Conservation (phyloP, 2,329 filamentous ascomycete genomes). For the Colletotrichum sp. region DNA sequence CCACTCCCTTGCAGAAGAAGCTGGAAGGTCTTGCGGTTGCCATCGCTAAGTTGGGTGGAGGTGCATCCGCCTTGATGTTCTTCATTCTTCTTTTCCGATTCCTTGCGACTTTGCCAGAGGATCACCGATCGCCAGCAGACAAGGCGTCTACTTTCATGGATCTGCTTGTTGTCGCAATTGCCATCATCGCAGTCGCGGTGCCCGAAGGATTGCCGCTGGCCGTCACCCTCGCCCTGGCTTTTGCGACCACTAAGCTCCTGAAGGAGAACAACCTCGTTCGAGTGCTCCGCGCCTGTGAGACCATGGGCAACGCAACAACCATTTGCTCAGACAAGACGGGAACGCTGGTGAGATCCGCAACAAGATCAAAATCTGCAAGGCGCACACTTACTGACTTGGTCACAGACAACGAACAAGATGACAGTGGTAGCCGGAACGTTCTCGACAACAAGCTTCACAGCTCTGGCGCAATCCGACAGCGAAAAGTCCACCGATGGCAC, state of each 20-base stretch:
- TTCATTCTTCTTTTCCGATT: slow-evolving; percentile 82
- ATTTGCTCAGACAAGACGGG: slow-evolving; percentile 81
- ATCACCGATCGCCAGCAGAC: slow-evolving; percentile 49
- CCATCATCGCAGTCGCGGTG: slow-evolving; percentile 70
- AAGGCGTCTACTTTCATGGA: slow-evolving; percentile 66
- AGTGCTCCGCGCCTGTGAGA: slow-evolving; percentile 71
- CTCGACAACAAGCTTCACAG: slow-evolving; percentile 47
- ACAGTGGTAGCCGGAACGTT: slow-evolving; percentile 72
- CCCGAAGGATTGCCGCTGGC: slow-evolving; percentile 71
- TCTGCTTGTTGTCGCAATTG: slow-evolving; percentile 70
- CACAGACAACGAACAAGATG: slow-evolving; percentile 71
- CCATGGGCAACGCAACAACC: slow-evolving; percentile 75
- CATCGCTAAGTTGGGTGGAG: slow-evolving; percentile 58
- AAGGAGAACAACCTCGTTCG: slow-evolving; percentile 75
- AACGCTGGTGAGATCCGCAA: slow-evolving; percentile 45
- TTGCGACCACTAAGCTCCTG: slow-evolving; percentile 72
- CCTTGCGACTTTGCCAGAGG: slow-evolving; percentile 64
- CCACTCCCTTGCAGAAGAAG: slow-evolving; percentile 61
- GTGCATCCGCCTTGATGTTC: slow-evolving; percentile 77
- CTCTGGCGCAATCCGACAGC: slow-evolving; percentile 58
- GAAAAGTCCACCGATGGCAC: slow-evolving; percentile 51
- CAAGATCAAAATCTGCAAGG: background rate
- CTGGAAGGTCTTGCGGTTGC: slow-evolving; percentile 47
- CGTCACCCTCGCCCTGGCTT: slow-evolving; percentile 71
- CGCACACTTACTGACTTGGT: background rate